phyloP scores from a whole-genome alignment of 2,329 filamentous ascomycete species.

The Plenodomus lindquistii region DNA sequence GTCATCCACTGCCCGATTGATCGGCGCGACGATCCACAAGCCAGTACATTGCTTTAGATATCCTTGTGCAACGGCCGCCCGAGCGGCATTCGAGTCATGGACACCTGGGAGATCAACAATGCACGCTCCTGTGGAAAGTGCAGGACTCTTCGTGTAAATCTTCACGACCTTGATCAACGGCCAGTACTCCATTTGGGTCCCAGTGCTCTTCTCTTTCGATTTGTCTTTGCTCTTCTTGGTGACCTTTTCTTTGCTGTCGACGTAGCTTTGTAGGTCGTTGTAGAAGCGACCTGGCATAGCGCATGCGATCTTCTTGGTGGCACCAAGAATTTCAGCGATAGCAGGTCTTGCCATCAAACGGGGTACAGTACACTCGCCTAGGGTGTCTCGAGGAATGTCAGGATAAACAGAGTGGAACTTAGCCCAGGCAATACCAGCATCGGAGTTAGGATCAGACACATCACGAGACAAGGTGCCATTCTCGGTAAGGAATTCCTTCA shows the following conservation, averaged over 20 bases:
- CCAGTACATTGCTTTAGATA: constrained; percentile 65
- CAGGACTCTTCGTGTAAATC: constrained; percentile 56
- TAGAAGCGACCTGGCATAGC: constrained; percentile 50
- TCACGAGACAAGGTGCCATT: constrained; percentile 47
- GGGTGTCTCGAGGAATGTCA: constrained; percentile 45
- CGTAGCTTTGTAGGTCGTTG: constrained; percentile 52
- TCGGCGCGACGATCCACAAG: constrained; percentile 66
- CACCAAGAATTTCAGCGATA: constrained; percentile 53
- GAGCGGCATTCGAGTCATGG: constrained; percentile 63
- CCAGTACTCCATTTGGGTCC: constrained; percentile 49
- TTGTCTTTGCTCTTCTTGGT: constrained; percentile 35
- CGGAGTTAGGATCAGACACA: constrained; percentile 48
- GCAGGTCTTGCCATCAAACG: constrained; percentile 49
- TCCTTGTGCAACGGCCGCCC: constrained; percentile 59
- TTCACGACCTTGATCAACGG: constrained; percentile 59
- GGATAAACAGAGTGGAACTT: constrained; percentile 58
- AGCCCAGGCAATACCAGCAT: constrained; percentile 54
- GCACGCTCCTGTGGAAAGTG: constrained; percentile 58
- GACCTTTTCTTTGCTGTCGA: constrained; percentile 60
- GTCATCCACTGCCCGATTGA: constrained; percentile 63
- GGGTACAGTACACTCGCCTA: constrained; percentile 43
- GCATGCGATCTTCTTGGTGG: constrained; percentile 46
- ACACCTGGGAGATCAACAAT: constrained; percentile 64
- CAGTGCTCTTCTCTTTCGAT: constrained; percentile 34
- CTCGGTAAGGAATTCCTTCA: constrained; percentile 53